phyloP scores from a whole-genome alignment of 306 rosid genomes.

The Vigna angularis region DNA sequence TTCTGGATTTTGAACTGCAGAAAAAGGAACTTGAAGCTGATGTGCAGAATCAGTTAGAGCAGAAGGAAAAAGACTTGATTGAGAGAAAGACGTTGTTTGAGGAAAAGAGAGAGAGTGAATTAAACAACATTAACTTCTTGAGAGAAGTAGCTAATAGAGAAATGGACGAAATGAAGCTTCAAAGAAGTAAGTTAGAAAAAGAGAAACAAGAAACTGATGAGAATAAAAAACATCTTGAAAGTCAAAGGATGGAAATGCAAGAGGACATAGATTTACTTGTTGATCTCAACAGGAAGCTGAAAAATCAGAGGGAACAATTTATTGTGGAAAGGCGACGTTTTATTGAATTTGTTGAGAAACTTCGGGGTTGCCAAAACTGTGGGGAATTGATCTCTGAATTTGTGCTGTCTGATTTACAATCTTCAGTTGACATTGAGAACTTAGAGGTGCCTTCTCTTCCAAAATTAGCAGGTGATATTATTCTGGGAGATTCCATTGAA shows the following conservation, averaged over 20 bases:
- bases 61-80: slow-evolving; percentile 71
- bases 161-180: slow-evolving; percentile 84
- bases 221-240: slow-evolving; percentile 73
- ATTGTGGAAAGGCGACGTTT: slow-evolving; percentile 76
- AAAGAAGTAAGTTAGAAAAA: slow-evolving; percentile 74
- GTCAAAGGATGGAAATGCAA: slow-evolving; percentile 79
- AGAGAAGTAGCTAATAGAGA: slow-evolving; percentile 86
- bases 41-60: slow-evolving; percentile 80
- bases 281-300: slow-evolving; percentile 75
- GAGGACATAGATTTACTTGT: slow-evolving; percentile 85
- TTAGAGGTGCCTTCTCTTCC: slow-evolving; percentile 69
- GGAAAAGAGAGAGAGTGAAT: slow-evolving; percentile 78
- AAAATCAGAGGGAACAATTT: slow-evolving; percentile 76
- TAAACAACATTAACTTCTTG: slow-evolving; percentile 72
- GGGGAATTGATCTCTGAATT: slow-evolving; percentile 76
- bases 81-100: slow-evolving; percentile 73
- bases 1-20: slow-evolving; percentile 74
- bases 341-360: slow-evolving; percentile 72
- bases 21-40: slow-evolving; percentile 82
- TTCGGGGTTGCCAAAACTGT: slow-evolving; percentile 73
- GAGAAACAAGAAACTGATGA: slow-evolving; percentile 78
- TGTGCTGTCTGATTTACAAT: slow-evolving; percentile 72
- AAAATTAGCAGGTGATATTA: slow-evolving; percentile 54
- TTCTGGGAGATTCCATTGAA: slow-evolving; percentile 54
- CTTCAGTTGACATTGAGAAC: slow-evolving; percentile 67